Percentiles rank a stretch among this genome's conserved stretches.
These are phyloP conservation scores for Dendryphion nanum DNA, from an alignment of 2,329 filamentous ascomycete species.

Conservation along the genomic window DNA sequence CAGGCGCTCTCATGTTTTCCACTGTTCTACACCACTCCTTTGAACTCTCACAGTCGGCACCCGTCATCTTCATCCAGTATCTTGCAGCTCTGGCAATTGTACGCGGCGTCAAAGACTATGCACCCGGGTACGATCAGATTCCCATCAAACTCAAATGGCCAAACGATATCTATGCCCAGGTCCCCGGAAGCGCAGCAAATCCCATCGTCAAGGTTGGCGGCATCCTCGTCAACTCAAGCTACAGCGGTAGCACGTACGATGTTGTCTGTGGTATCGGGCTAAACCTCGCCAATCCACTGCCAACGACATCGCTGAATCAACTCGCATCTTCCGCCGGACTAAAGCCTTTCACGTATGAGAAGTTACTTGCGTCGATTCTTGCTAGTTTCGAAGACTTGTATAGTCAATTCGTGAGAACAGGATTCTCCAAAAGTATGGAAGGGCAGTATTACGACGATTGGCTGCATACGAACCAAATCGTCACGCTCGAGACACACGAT, in stretches of 20 bases:
- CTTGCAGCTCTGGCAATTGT: slow-evolving; percentile 85
- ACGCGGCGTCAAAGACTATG: slow-evolving; percentile 78
- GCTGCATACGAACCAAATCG: slow-evolving; percentile 69
- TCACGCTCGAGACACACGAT: slow-evolving; percentile 77
- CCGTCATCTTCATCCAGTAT: slow-evolving; percentile 93
- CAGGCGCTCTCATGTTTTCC: slow-evolving; percentile 83
- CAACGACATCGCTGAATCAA: slow-evolving; percentile 82
- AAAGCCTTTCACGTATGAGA: slow-evolving; percentile 68
- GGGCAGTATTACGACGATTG: slow-evolving; percentile 64
- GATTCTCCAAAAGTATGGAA: slow-evolving; percentile 74
- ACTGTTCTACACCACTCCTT: slow-evolving; percentile 82
- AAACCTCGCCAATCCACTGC: slow-evolving; percentile 79
- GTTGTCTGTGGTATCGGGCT: slow-evolving; percentile 79
- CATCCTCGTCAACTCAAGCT: slow-evolving; percentile 86
- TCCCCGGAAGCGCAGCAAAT: slow-evolving; percentile 51
- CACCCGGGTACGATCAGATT: slow-evolving; percentile 68
- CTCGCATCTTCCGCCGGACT: slow-evolving; percentile 53
- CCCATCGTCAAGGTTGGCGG: slow-evolving; percentile 86
- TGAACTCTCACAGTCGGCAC: slow-evolving; percentile 67
- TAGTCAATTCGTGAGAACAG: slow-evolving; percentile 67
- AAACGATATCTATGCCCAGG: slow-evolving; percentile 70
- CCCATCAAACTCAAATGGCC: slow-evolving; percentile 95
- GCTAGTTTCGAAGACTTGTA: slow-evolving; percentile 78
- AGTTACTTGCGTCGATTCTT: slow-evolving; percentile 77
- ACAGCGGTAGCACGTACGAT: slow-evolving; percentile 73